A percentile compares a stretch with the other conserved stretches of the same genome.
These are phyloP conservation scores for Cercophora newfieldiana DNA, from an alignment of 495 filamentous ascomycete species.

Conservation along the genomic window DNA sequence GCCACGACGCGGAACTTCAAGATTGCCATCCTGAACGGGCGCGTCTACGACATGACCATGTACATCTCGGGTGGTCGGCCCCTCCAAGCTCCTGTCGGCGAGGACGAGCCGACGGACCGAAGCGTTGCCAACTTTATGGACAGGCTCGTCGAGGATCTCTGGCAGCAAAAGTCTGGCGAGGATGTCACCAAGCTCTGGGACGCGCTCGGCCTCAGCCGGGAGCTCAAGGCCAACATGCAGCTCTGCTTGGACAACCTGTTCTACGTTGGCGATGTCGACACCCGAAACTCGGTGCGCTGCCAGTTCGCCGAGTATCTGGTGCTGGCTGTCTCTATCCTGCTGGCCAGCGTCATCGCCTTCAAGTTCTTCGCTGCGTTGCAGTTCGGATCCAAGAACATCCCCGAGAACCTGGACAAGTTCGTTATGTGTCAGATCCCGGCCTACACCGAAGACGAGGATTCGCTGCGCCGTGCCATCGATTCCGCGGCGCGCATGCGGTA, in stretches of 20 bases:
- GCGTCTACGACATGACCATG: slow-evolving; percentile 88
- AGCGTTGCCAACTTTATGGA: slow-evolving; percentile 83
- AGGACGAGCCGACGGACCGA: slow-evolving; percentile 43
- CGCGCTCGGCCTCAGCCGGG: slow-evolving; percentile 56
- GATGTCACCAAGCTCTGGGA: slow-evolving; percentile 88
- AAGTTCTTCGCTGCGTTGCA: slow-evolving; percentile 97
- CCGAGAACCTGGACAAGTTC: slow-evolving; percentile 97
- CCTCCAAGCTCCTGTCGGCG: slow-evolving; percentile 54
- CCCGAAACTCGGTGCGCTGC: slow-evolving; percentile 82
- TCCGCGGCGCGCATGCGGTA: slow-evolving; percentile 95
- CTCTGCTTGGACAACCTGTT: slow-evolving; percentile 93
- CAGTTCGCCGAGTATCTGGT: slow-evolving; percentile 89
- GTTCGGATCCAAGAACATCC: slow-evolving; percentile 85
- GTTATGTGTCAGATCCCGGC: slow-evolving; percentile 96
- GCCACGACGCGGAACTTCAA: slow-evolving; percentile 63
- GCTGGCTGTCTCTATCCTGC: slow-evolving; percentile 81
- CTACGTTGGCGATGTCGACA: slow-evolving; percentile 90
- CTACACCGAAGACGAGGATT: slow-evolving; percentile 98
- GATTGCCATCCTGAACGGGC: slow-evolving; percentile 76
- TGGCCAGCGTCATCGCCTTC: slow-evolving; percentile 81
- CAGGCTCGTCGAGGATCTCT: slow-evolving; percentile 68
- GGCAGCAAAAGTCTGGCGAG: slow-evolving; percentile 69
- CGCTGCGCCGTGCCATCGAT: slow-evolving; percentile 92
- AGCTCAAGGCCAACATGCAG: slow-evolving; percentile 66
- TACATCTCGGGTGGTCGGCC: slow-evolving; percentile 78